These are phyloP conservation scores for Wickerhamiella parazyma DNA, from an alignment of 805 yeast species.

Conservation along the genomic window DNA sequence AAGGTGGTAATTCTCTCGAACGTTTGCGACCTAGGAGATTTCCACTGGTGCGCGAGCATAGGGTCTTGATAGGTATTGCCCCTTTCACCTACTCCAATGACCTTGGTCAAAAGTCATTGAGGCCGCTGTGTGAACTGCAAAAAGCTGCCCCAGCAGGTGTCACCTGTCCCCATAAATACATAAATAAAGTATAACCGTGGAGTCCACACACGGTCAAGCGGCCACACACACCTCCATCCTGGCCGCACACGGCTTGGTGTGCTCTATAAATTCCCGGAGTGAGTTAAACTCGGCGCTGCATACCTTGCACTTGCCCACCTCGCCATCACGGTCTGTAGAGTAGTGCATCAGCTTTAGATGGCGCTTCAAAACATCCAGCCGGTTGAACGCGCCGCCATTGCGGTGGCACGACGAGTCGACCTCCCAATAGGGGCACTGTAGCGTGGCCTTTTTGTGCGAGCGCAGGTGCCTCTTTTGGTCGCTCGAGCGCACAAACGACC, in stretches of 20 bases:
- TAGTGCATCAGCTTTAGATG: conserved; percentile 60
- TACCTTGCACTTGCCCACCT: conserved; percentile 54
- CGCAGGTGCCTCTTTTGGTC: conserved; percentile 56
- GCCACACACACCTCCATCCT: too few relatives aligned
- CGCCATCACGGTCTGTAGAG: conserved; percentile 35
- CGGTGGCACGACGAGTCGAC: conserved; percentile 59
- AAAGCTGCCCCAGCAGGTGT: too few relatives aligned
- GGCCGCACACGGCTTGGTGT: conserved; percentile 49
- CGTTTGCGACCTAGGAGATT: too few relatives aligned
- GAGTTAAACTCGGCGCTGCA: conserved; percentile 45
- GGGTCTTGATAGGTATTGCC: too few relatives aligned
- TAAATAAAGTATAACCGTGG: too few relatives aligned
- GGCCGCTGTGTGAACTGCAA: too few relatives aligned
- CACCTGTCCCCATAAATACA: too few relatives aligned
- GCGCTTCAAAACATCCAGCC: conserved; percentile 62
- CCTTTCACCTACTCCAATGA: too few relatives aligned
- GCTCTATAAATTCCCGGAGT: conserved; percentile 47
- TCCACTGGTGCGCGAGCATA: too few relatives aligned
- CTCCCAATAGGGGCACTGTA: conserved; percentile 63
- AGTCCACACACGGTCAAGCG: too few relatives aligned
- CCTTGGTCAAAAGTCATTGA: too few relatives aligned
- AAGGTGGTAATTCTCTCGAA: too few relatives aligned
- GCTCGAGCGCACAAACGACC: conserved; percentile 59
- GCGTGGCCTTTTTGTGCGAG: conserved; percentile 52
- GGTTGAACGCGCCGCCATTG: conserved; percentile 60